Conservation (phyloP, 1,139 yeast genomes). For the Scheffersomyces titani region DNA sequence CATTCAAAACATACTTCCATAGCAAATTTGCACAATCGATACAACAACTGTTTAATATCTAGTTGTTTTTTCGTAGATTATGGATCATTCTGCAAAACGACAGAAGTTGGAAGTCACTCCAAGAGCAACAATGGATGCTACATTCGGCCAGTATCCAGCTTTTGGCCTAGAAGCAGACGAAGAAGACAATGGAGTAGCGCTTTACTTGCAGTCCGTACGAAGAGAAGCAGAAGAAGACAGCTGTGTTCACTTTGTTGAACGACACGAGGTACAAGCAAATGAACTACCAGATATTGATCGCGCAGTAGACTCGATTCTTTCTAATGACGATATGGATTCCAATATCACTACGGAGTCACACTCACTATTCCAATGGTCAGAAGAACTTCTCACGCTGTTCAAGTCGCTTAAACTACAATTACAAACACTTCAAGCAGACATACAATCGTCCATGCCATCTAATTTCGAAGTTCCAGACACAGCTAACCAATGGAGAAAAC, state of each 20-base stretch:
- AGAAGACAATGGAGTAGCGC: slow-evolving; percentile 19
- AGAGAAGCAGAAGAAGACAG: slow-evolving; percentile 30
- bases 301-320: too few relatives aligned
- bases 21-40: too few relatives aligned
- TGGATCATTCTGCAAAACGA: not conserved
- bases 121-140: slow-evolving; percentile 7
- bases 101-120: not conserved
- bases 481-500: slow-evolving; percentile 34
- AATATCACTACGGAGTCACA: not conserved
- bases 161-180: slow-evolving; percentile 16
- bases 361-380: not conserved
- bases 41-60: too few relatives aligned
- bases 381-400: not conserved
- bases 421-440: not conserved
- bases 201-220: slow-evolving; percentile 30
- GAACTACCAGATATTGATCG: slow-evolving; percentile 1
- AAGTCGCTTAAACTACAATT: not conserved
- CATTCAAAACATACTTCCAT: too few relatives aligned
- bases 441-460: not conserved
- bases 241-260: slow-evolving; percentile 15
- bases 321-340: not conserved
- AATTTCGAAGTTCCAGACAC: slow-evolving; percentile 21
- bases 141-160: slow-evolving; percentile 27
- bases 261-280: slow-evolving; percentile 3
- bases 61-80: not conserved